Evolutionary conservation across 2,329 filamentous ascomycete genomes (phyloP), one percentile per base, ranked within the genome.

Genomic region (Ascochyta koolunga): DNA sequence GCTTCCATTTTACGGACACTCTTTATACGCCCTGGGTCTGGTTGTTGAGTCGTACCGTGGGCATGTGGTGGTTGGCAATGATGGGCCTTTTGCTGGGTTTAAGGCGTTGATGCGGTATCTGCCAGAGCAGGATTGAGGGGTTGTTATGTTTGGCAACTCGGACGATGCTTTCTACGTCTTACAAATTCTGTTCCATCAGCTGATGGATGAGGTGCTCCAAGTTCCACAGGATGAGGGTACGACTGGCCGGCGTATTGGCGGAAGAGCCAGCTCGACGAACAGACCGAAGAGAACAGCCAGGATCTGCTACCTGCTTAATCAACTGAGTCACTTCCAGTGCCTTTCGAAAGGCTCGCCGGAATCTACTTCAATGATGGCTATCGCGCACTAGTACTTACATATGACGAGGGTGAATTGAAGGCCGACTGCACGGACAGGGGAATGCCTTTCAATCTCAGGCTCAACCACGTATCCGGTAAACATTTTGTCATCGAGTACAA

Each of bases 381-480:
- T 19, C 50, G 53, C 13, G 25, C 40, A 1, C n/a, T 62, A 16
- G 31, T 48, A 15, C 42, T 62, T 16, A 24, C 43, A 16, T 16
- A 35, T 31, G 46, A 41, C 4, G 38, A 54, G 3, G 56, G 46
- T 5, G 44, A 25, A 3, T 22, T 60, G 29, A 33, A 45, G 16
- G 57, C 59, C 3, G 47, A 60, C 18, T 56, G 59, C 45, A 18
- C 33, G 19, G 59, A 62, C 19, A 53, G 57, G 18, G 50, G 59
- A 24, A 51, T 51, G 29, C 54, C 59, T 10, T 56, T 56, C 5
- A 18, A 32, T 6, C 45, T 60, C n/a, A 36, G 21, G 1, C 58
- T 62, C n/a, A 15, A 45, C 11, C 59, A 58, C 47, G 21, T 58
- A 0, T 43, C 41, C 3, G 54, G 33, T 2, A 49, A 29, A 3